phyloP scores from a whole-genome alignment of 1,139 yeast genomes.

The Geotrichum carabidarum region DNA sequence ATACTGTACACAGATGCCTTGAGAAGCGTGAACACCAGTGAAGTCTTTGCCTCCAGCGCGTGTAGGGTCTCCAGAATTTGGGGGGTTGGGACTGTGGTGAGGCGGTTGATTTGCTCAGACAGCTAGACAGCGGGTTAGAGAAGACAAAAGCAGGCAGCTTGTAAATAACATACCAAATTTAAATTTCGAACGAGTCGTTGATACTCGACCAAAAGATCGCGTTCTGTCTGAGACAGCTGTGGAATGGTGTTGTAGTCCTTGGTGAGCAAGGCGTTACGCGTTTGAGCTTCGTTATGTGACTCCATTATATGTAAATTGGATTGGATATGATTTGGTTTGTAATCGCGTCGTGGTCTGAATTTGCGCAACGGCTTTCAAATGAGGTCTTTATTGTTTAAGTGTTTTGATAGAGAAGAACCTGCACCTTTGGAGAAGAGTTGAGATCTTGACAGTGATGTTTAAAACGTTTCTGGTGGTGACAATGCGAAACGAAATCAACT shows the following conservation, averaged over 20 bases:
- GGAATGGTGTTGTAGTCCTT: constrained; percentile 15
- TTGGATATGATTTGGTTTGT: too few relatives aligned
- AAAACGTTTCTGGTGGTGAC: neutral
- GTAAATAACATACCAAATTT: constrained; percentile 25
- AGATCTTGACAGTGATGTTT: neutral
- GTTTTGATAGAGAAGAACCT: too few relatives aligned
- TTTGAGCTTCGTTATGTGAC: constrained; percentile 7
- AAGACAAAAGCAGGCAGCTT: neutral
- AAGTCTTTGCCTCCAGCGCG: constrained; percentile 50
- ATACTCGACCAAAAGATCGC: constrained; percentile 32
- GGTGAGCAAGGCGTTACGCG: constrained; percentile 10
- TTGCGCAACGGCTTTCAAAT: too few relatives aligned
- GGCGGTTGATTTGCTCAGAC: constrained; percentile 25
- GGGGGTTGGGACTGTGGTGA: constrained; percentile 33
- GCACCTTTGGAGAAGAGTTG: neutral
- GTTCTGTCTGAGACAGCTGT: constrained; percentile 26
- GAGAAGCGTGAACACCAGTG: constrained; percentile 54
- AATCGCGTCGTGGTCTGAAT: too few relatives aligned
- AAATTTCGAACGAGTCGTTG: constrained; percentile 31
- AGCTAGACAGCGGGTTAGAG: constrained; percentile 20
- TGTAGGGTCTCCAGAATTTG: constrained; percentile 48
- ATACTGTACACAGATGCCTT: constrained; percentile 56
- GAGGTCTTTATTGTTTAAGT: too few relatives aligned
- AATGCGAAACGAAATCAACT: neutral
- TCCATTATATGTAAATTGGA: neutral